Conservation (phyloP, 2,329 filamentous ascomycete genomes). For the Sclerotinia subarctica region DNA sequence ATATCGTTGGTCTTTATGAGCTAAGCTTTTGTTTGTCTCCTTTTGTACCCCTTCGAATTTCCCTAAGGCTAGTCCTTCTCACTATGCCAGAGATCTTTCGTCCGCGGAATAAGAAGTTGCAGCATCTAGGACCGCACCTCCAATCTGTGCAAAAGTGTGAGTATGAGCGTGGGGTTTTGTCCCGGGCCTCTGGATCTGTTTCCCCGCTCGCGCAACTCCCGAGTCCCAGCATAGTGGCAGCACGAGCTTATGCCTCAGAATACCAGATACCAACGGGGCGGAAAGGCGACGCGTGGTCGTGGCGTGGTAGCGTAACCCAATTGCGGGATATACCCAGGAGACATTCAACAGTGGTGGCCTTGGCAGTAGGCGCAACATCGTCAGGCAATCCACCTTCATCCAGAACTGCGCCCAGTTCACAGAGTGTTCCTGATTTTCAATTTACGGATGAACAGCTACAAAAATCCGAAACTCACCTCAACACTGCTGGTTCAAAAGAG, state of each 20-base stretch:
- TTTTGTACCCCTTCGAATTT: neutral
- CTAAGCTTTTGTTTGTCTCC: neutral
- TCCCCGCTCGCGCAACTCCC: conserved; percentile 22
- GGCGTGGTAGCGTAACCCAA: conserved; percentile 27
- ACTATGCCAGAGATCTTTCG: neutral
- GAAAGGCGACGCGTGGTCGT: conserved; percentile 20
- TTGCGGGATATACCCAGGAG: conserved; percentile 25
- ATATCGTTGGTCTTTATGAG: neutral
- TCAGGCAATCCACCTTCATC: neutral
- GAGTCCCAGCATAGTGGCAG: conserved; percentile 33
- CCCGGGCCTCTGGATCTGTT: neutral
- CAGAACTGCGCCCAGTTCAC: neutral
- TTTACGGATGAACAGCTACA: neutral
- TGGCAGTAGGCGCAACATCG: neutral
- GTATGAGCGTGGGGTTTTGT: neutral
- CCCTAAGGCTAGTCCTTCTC: neutral
- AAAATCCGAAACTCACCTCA: neutral
- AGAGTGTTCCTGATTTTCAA: neutral
- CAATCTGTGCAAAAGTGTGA: neutral
- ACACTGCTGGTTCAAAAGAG: neutral
- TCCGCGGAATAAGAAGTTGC: neutral
- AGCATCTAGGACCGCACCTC: neutral
- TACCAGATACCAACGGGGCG: conserved; percentile 23
- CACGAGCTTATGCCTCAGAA: conserved; percentile 31
- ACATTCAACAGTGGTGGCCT: conserved; percentile 22